Conservation (phyloP, 2,329 filamentous ascomycete genomes). For the Fusarium circinatum region DNA sequence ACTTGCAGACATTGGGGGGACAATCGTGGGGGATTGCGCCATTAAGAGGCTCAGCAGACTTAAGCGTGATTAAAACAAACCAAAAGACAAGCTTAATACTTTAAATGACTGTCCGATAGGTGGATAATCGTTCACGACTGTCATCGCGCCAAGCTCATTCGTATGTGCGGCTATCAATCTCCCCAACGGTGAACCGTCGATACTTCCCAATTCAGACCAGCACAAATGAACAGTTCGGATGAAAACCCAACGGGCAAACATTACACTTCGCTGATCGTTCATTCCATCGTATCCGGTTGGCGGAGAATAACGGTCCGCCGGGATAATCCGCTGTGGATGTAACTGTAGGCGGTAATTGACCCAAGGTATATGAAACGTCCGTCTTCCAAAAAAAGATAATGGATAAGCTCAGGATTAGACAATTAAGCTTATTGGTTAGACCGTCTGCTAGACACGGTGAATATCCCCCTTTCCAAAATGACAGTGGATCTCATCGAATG, state of each 20-base stretch:
- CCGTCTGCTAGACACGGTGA: background rate
- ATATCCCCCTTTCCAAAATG: background rate
- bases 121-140: background rate
- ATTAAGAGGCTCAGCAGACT: background rate
- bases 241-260: background rate
- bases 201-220: background rate
- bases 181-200: background rate
- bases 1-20: background rate
- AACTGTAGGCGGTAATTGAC: slow-evolving; percentile 17
- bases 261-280: background rate
- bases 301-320: slow-evolving; percentile 8
- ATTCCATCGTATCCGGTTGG: background rate
- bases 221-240: background rate
- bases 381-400: background rate
- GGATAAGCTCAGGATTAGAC: background rate
- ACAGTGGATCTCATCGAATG: background rate
- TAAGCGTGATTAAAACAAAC: background rate
- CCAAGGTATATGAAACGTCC: slow-evolving; percentile 3
- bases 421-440: slow-evolving; percentile 3
- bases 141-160: background rate
- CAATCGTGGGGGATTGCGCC: background rate
- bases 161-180: background rate
- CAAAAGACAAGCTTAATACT: background rate
- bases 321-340: background rate
- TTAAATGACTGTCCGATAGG: background rate